These are phyloP conservation scores for Metschnikowia amazonensis DNA, from an alignment of 805 yeast species.

Conservation along the genomic window DNA sequence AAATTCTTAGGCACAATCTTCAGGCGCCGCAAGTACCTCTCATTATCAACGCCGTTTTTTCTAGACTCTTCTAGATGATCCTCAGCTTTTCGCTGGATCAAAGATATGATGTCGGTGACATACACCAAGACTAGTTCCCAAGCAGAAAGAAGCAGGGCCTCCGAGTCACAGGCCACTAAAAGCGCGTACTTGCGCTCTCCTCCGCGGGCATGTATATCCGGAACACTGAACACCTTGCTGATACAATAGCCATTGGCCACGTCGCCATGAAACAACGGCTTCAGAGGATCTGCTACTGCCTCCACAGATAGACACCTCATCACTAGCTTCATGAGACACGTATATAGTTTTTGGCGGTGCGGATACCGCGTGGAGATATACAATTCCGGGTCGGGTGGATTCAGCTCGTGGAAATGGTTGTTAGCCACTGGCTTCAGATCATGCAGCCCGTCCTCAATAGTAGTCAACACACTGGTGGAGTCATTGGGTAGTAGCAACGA, in stretches of 20 bases:
- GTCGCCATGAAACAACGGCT: constrained; percentile 65
- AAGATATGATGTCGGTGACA: constrained; percentile 24
- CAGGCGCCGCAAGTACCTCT: constrained; percentile 54
- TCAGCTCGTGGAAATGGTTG: constrained; percentile 18
- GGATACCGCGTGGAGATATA: constrained; percentile 64
- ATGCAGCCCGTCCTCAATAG: constrained; percentile 2
- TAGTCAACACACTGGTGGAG: constrained; percentile 21
- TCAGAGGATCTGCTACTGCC: constrained; percentile 53
- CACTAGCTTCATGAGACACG: constrained; percentile 54
- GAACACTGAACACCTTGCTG: constrained; percentile 55
- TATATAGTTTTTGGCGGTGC: constrained; percentile 42
- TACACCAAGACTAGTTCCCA: constrained; percentile 50
- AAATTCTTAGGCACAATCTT: constrained; percentile 54
- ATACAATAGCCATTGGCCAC: constrained; percentile 57
- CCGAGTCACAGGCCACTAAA: constrained; percentile 55
- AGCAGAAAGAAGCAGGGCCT: constrained; percentile 46
- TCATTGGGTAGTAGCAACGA: constrained; percentile 48
- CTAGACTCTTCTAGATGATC: constrained; percentile 12
- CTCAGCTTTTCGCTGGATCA: constrained; percentile 20
- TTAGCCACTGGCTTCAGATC: constrained; percentile 31
- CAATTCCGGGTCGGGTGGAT: constrained; percentile 6
- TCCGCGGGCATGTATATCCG: constrained; percentile 67
- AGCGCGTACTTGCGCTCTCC: constrained; percentile 65
- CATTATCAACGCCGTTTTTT: constrained; percentile 31
- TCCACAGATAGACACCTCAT: constrained; percentile 67